Evolutionary conservation across 306 rosid species (phyloP), one percentile per base, ranked within the genome.

Genomic region (Medicago lupulina): DNA sequence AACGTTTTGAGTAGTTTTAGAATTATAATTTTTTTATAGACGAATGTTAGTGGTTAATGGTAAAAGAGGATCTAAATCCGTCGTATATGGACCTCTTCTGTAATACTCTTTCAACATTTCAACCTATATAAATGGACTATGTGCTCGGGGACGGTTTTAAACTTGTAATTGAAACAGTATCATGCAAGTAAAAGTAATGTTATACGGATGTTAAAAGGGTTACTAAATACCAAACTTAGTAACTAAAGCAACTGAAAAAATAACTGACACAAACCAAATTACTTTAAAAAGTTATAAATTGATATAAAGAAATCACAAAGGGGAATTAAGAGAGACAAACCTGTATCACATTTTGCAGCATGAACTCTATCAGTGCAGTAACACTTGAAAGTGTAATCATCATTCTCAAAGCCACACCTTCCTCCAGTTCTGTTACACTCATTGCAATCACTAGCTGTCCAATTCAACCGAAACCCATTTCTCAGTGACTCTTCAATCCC

Each of bases 281-380:
- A 16, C 21, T 51, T 51, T 6, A 23, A n/a, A 15, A 53, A 53
- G 28, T 8, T 53, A 53, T 17, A 54, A 50, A 2, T 2, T 54
- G 28, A 18, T 54, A 8, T 54, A 54, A 54, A 54, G 4, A 23
- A 3, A 31, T 0, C 59, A 49, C 17, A 67, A n/a, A 68, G 47
- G 6, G 2, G 51, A 53, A 53, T 8, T 8, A 53, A 54, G 8
- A 11, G 41, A 19, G 25, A 76, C 90, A 74, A 44, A 89, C 93
- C 92, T 19, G 74, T 2, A 51, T 43, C 15, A 71, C 97, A 92
- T 5, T n/a, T 69, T 5, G 9, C 59, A 31, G 81, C 2, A 73
- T 92, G 97, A 84, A 85, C 84, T 50, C 93, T 61, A 46, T 84
- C 86, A 6, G 84, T 58, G 44, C 96, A 92, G 72, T 49, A 84